These are phyloP conservation scores for Alternaria metachromatica DNA, from an alignment of 2,329 filamentous ascomycete genomes.

Conservation along the genomic window DNA sequence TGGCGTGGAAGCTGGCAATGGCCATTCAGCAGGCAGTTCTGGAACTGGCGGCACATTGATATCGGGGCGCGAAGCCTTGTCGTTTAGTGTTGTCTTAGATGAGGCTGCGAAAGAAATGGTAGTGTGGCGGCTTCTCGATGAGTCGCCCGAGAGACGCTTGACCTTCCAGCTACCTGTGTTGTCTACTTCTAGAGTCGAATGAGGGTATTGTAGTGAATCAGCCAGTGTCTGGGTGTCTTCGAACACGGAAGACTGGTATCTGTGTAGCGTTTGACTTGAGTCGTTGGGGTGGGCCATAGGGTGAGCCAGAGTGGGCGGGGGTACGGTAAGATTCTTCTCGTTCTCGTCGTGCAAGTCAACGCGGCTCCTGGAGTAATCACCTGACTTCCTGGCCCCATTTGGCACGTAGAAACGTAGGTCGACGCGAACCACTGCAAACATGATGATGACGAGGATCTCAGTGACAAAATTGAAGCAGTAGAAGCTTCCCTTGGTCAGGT, in stretches of 20 bases:
- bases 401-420: slow-evolving; percentile 80
- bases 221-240: slow-evolving; percentile 42
- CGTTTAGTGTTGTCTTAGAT: slow-evolving; percentile 20
- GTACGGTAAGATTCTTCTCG: slow-evolving; percentile 29
- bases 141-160: slow-evolving; percentile 33
- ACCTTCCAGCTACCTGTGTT: slow-evolving; percentile 42
- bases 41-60: slow-evolving; percentile 36
- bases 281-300: slow-evolving; percentile 20
- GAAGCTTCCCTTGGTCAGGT: slow-evolving; percentile 74
- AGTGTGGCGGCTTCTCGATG: slow-evolving; percentile 14
- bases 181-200: slow-evolving; percentile 42
- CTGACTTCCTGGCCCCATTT: slow-evolving; percentile 65
- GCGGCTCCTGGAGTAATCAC: slow-evolving; percentile 36
- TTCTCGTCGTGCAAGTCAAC: slow-evolving; percentile 28
- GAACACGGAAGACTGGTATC: slow-evolving; percentile 39
- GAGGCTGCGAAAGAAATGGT: slow-evolving; percentile 22
- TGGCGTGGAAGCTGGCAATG: slow-evolving; percentile 27
- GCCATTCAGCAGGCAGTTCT: slow-evolving; percentile 32
- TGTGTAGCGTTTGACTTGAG: slow-evolving; percentile 38
- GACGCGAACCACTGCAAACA: slow-evolving; percentile 72
- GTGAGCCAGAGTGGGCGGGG: slow-evolving; percentile 11
- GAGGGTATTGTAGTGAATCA: slow-evolving; percentile 41
- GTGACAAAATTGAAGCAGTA: slow-evolving; percentile 81
- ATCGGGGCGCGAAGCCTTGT: slow-evolving; percentile 22
- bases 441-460: slow-evolving; percentile 72